Conservation (phyloP, 1,139 yeast genomes). For the Pichia sp. region DNA sequence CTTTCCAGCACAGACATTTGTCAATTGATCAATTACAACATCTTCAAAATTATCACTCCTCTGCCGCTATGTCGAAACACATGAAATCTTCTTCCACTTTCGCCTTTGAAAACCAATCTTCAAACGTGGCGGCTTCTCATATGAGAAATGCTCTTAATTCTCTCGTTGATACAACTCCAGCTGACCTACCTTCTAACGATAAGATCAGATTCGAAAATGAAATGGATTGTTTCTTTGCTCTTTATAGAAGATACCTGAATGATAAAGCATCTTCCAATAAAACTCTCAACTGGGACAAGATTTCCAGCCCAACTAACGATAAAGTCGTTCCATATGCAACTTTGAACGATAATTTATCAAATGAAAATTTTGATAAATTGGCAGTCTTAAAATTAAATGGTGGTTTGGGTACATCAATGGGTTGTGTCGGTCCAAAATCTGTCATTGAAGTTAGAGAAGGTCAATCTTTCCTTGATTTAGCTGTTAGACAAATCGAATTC, state of each 20-base stretch:
- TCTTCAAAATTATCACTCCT: too few relatives aligned
- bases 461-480: conserved; percentile 87
- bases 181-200: conserved; percentile 21
- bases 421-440: conserved; percentile 98
- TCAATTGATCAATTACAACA: not conserved
- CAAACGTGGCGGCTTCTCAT: conserved; percentile 94
- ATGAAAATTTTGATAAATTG: conserved; percentile 62
- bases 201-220: conserved; percentile 74
- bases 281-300: conserved; percentile 90
- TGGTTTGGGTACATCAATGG: conserved; percentile 99
- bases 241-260: conserved; percentile 84
- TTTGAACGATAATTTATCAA: conserved; percentile 33
- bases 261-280: conserved; percentile 88
- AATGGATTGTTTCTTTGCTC: conserved; percentile 90
- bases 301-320: conserved; percentile 77
- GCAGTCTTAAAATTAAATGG: conserved; percentile 96
- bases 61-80: conserved; percentile 50
- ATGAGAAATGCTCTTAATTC: conserved; percentile 94
- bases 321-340: conserved; percentile 78
- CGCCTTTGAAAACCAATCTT: conserved; percentile 94
- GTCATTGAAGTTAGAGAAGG: conserved; percentile 98
- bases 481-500: conserved; percentile 95
- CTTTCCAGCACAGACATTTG: not conserved
- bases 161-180: conserved; percentile 72
- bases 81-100: conserved; percentile 68